Evolutionary conservation across 495 filamentous ascomycete genomes (phyloP), one percentile per base, ranked within the genome.

Genomic region (Xylaria grammica): DNA sequence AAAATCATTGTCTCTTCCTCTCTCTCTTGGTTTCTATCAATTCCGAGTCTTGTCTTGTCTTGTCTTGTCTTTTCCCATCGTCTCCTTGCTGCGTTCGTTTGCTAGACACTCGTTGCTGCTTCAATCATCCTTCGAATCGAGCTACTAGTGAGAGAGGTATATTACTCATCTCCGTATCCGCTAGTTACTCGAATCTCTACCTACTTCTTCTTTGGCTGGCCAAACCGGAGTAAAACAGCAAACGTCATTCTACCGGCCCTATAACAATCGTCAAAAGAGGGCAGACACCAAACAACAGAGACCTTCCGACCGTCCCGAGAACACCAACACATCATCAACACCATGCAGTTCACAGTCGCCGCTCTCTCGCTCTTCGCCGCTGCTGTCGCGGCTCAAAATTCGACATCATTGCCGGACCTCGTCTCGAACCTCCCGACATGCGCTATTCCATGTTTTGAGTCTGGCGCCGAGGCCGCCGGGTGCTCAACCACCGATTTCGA

Each of bases 331-430:
- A 38, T 50, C 57, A 27, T 22, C 44, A 24, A 2, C 49, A 54
- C 4, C 13, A 74, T 74, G 72, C 72, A 64, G 36, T 70, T 68
- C 65, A 32, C 61, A 13, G 15, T 63, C 30, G 13, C 64, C 50
- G 27, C 65, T 49, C 42, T 74, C 11, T 68, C 72, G 7, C 46
- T 72, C 24, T 68, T 74, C 40, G 69, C 50, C 36, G 69, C 72
- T 58, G 55, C 63, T 49, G 67, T 59, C 24, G 67, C 67, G 46
- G 72, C 72, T 15, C 72, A 74, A 59, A 72, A 74, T 67, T 69
- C 67, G 17, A 69, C 69, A 1, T 66, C 69, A 8, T 65, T 75
- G 30, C 67, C 73, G 1, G 69, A 66, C 22, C 65, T 75, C 26
- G 65, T 75, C 22, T 63, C 69, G 20, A 54, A 67, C 26, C 60